Conservation (phyloP, 1,284 basidiomycete species). For the Megacollybia platyphylla region DNA sequence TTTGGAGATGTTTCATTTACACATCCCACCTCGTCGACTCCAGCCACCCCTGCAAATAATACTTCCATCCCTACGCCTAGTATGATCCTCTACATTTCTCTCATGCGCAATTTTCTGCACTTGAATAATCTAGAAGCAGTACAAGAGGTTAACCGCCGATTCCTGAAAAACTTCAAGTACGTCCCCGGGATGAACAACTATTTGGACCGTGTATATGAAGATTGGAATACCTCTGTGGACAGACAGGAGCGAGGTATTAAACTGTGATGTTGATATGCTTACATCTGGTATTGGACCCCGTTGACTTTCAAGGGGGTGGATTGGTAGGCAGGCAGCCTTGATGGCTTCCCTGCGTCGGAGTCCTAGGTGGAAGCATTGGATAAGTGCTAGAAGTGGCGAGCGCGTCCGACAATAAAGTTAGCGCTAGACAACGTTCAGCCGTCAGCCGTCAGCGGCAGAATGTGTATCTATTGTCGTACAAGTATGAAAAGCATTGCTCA, state of each 20-base stretch:
- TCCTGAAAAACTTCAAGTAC: slow-evolving; percentile 3
- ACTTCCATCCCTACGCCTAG: slow-evolving; percentile 15
- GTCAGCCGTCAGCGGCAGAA: too few relatives aligned
- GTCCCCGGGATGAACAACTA: not conserved
- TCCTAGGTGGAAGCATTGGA: too few relatives aligned
- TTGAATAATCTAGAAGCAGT: slow-evolving; percentile 7
- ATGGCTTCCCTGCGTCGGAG: too few relatives aligned
- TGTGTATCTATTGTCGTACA: too few relatives aligned
- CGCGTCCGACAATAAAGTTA: too few relatives aligned
- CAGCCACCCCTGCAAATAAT: not conserved
- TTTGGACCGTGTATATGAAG: slow-evolving; percentile 1
- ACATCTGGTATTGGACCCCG: too few relatives aligned
- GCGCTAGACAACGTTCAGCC: too few relatives aligned
- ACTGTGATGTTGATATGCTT: too few relatives aligned
- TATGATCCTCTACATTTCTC: slow-evolving; percentile 18
- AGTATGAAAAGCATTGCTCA: too few relatives aligned
- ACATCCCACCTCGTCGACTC: not conserved
- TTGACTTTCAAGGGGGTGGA: too few relatives aligned
- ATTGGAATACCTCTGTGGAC: not conserved
- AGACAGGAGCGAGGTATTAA: not conserved
- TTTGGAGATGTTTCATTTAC: not conserved
- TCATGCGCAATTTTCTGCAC: slow-evolving; percentile 15
- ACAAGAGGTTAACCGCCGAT: slow-evolving; percentile 6
- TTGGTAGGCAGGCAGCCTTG: too few relatives aligned
- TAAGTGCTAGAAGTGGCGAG: too few relatives aligned